Evolutionary conservation across 2,329 filamentous ascomycete genomes (phyloP), one percentile per base, ranked within the genome.

Genomic region (Chrysoporthe cubensis): DNA sequence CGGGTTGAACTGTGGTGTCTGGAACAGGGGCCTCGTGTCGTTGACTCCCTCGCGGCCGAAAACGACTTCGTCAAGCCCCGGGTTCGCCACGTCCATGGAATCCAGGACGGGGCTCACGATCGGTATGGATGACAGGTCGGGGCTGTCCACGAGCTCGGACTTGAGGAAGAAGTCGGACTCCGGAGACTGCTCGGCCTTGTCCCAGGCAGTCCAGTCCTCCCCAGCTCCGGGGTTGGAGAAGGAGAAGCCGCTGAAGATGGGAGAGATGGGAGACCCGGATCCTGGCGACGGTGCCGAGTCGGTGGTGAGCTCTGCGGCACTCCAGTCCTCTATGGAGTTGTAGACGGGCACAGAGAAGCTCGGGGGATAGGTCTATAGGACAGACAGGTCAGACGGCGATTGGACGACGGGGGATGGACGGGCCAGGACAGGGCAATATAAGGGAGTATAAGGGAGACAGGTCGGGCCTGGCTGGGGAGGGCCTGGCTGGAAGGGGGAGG

Each of bases 261-360:
- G 76, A 0, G 77, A 79, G 34, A 73, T 66, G 34, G 73, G 73
- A 5, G 74, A 74, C 40, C 71, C 71, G 11, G 73, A 73, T 59
- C 71, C 72, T 6, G 77, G 75, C 18, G 78, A 78, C n/a, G 75
- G 72, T 4, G 77, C 75, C 42, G 78, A 78, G 71, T 79, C 78
- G 43, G 75, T 76, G 60, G 73, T 74, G 72, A 77, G 76, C 69
- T 80, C 77, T 48, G 74, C 72, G 59, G 66, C 66, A 68, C 64
- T 71, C 66, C 75, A 78, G 66, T 78, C 75, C 42, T 77, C 75
- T 8, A 74, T 66, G 8, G 73, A 71, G 71, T 69, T 71, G 58
- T 75, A 76, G 68, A 70, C 60, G 21, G 66, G 59, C 11, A 63
- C 46, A 50, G 50, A 62, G 60, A 65, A 68, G 40, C 13, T 54